Conservation (phyloP, 495 filamentous ascomycete species). For the Pyrenula aspistea region DNA sequence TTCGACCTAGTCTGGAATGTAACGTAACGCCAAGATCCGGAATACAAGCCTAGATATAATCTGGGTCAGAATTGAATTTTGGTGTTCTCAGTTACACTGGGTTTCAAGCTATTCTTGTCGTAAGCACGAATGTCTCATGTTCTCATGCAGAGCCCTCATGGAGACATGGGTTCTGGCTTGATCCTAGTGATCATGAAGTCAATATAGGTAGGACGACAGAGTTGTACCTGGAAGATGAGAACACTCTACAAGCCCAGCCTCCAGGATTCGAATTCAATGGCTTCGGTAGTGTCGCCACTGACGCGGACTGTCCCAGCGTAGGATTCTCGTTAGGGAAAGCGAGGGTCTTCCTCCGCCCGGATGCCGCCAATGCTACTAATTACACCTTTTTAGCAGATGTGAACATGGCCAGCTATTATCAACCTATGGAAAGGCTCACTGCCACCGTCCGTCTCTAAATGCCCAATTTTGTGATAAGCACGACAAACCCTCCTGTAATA, state of each 20-base stretch:
- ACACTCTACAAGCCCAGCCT: too few species aligned
- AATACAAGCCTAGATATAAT: background rate
- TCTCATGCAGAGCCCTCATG: too few species aligned
- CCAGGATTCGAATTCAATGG: too few species aligned
- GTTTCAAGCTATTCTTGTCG: too few species aligned
- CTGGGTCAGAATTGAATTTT: background rate
- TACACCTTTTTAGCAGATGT: background rate
- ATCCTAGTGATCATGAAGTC: too few species aligned
- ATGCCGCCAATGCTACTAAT: background rate
- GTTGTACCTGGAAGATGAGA: too few species aligned
- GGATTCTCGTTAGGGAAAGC: background rate
- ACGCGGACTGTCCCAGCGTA: background rate
- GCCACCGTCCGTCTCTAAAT: background rate
- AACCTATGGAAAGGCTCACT: background rate
- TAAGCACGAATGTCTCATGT: background rate
- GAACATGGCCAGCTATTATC: background rate
- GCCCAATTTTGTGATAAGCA: background rate
- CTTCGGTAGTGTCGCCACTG: background rate
- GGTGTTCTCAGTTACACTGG: too few species aligned
- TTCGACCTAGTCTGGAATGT: slow-evolving; percentile 3
- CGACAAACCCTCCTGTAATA: background rate
- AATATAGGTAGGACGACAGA: too few species aligned
- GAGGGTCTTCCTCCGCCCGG: background rate
- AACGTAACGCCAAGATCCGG: background rate
- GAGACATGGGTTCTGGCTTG: too few species aligned